Evolutionary conservation across 768 basidiomycete genomes (phyloP).

Genomic region (Pisolithus marmoratus): DNA sequence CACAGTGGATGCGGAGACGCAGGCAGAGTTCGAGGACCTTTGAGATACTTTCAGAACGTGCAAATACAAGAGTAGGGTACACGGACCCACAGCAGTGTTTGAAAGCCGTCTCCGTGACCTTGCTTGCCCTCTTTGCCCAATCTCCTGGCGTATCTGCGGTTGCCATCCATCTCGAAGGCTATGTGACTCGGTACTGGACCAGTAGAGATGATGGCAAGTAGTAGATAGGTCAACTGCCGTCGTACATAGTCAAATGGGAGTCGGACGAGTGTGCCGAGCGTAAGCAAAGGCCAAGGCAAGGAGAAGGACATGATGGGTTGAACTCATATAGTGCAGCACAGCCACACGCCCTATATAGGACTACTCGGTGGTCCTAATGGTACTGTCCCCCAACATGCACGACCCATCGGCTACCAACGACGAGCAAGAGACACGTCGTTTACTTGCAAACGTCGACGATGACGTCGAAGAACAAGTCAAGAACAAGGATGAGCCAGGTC

Average conservation of each 20-base stretch:
- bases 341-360: constrained; percentile 11
- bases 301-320: not conserved
- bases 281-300: not conserved
- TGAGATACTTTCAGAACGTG: not conserved
- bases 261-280: constrained; percentile 9
- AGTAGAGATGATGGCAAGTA: constrained; percentile 64
- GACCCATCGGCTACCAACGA: not conserved
- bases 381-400: not conserved
- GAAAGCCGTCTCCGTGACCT: constrained; percentile 84
- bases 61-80: no score
- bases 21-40: constrained; percentile 86
- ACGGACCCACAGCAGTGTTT: constrained; percentile 65
- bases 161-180: constrained; percentile 97
- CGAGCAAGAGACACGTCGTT: constrained; percentile 22
- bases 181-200: constrained; percentile 89
- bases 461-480: constrained; percentile 1
- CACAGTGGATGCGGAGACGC: constrained; percentile 70
- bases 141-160: constrained; percentile 80
- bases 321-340: constrained; percentile 5
- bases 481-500: not conserved
- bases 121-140: constrained; percentile 58
- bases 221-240: constrained; percentile 30
- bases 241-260: constrained; percentile 12
- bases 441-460: constrained; percentile 14
- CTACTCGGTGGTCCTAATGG: no score